Conservation (phyloP, 352 stramenopile genomes). For the Phytophthora fragariaefolia region DNA sequence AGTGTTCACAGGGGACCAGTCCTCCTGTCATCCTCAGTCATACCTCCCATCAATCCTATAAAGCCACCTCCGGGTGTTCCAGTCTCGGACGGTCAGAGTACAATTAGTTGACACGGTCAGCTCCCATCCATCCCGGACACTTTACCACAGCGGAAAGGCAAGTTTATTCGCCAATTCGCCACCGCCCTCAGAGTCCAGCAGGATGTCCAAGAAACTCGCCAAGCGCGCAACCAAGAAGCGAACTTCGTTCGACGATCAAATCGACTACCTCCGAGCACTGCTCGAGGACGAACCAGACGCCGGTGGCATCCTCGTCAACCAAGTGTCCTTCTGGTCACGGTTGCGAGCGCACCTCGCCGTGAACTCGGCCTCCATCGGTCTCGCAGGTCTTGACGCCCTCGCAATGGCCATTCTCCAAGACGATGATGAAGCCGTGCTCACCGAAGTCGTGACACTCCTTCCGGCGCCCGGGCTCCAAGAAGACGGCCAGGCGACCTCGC, state of each 20-base stretch:
- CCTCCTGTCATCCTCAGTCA: too few species aligned
- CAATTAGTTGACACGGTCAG: too few species aligned
- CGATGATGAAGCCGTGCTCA: background rate
- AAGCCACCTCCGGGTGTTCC: too few species aligned
- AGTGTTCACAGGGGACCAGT: too few species aligned
- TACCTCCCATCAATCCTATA: too few species aligned
- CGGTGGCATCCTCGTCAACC: background rate
- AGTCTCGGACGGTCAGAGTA: too few species aligned
- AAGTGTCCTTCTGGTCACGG: background rate
- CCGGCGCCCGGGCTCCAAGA: too few species aligned
- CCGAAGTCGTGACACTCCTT: background rate
- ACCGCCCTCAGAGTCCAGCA: background rate
- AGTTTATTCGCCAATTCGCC: too few species aligned
- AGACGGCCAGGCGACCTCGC: accelerated
- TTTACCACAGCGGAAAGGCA: too few species aligned
- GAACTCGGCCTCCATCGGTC: background rate
- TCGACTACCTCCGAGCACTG: background rate
- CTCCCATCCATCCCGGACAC: too few species aligned
- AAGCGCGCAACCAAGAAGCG: background rate
- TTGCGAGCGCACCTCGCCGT: background rate
- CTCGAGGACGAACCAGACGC: background rate
- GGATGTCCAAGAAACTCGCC: background rate
- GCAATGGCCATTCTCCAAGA: background rate
- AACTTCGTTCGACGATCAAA: background rate
- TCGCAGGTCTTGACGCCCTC: background rate